Evolutionary conservation across 164 flowering plant genomes (phyloP), one percentile per base, ranked within the genome.

Genomic region (Tinospora cordifolia): DNA sequence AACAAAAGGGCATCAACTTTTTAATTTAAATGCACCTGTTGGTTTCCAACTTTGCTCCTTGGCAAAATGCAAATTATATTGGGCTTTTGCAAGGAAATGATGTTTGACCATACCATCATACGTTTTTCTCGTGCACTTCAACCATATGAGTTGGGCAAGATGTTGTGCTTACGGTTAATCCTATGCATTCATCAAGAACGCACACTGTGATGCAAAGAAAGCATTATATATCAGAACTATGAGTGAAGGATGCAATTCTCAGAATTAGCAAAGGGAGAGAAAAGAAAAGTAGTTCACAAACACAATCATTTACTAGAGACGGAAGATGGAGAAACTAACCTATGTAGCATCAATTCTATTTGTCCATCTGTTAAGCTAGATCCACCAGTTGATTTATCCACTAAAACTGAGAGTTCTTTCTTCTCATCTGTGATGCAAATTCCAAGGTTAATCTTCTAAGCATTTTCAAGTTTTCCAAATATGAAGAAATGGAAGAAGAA

Each of bases 271-370:
- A 30, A 30, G 36, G 36, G n/a, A n/a, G n/a, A 30, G 17, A 58
- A 19, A 69, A 34, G 24, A 40, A 4, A n/a, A 10, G 9, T 9
- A n/a, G 34, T 47, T 25, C 66, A 66, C 8, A 1, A 24, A 59
- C 30, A 26, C 69, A n/a, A 71, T 21, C 10, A 69, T 66, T 47
- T 25, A 62, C 5, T 46, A 0, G 8, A n/a, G 49, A 63, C 15
- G 39, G 44, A 17, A 69, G 13, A 71, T 17, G 44, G 41, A 17
- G 69, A 21, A 71, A 68, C 63, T 67, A 34, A 89, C 98, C 98
- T 86, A 72, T 94, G 98, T 63, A 91, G 95, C 97, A 94, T 90
- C 72, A 94, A 74, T 79, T 94, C 98, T 74, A 94, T 72, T 76
- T 91, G 92, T 64, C 98, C 97, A 83, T 94, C 96, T 67, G 68